Conservation (phyloP, 139 green algal species). For the Tetraselmis chui region DNA sequence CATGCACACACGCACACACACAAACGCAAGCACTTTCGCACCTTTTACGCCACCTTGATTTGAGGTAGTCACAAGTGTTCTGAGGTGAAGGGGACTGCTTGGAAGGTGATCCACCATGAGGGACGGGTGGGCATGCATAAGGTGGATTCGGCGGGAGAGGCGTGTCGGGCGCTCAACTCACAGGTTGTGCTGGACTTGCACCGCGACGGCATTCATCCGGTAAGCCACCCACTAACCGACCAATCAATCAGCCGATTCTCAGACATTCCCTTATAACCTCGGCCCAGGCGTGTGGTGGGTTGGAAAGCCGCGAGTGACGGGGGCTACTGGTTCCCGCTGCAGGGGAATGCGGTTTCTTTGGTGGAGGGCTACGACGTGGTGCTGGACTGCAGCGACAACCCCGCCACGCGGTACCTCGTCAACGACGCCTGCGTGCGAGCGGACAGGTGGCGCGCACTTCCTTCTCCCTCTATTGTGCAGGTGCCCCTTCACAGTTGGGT, state of each 20-base stretch:
- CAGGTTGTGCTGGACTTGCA: conserved; percentile 19
- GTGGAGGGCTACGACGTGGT: conserved; percentile 78
- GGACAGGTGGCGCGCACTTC: background rate
- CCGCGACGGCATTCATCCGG: background rate
- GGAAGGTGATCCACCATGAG: conserved; percentile 71
- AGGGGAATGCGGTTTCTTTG: conserved; percentile 64
- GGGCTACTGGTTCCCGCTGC: too few species aligned
- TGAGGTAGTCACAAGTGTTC: too few species aligned
- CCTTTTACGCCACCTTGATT: too few species aligned
- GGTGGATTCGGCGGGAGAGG: conserved; percentile 52
- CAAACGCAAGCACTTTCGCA: too few species aligned
- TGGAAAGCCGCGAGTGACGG: conserved; percentile 47
- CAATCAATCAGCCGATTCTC: background rate
- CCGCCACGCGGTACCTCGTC: conserved; percentile 85
- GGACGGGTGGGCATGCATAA: conserved; percentile 65
- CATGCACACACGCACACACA: too few species aligned
- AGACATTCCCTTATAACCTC: background rate
- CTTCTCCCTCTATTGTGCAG: background rate
- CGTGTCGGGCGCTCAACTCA: conserved; percentile 61
- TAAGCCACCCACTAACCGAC: background rate
- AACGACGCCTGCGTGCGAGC: conserved; percentile 43
- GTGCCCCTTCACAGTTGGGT: conserved; percentile 59
- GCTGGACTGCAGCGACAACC: conserved; percentile 91
- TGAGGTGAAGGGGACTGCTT: too few species aligned
- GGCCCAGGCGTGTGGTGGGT: conserved; percentile 20